phyloP scores from a whole-genome alignment of 2,329 filamentous ascomycete genomes.

The Sporothrix pallida region DNA sequence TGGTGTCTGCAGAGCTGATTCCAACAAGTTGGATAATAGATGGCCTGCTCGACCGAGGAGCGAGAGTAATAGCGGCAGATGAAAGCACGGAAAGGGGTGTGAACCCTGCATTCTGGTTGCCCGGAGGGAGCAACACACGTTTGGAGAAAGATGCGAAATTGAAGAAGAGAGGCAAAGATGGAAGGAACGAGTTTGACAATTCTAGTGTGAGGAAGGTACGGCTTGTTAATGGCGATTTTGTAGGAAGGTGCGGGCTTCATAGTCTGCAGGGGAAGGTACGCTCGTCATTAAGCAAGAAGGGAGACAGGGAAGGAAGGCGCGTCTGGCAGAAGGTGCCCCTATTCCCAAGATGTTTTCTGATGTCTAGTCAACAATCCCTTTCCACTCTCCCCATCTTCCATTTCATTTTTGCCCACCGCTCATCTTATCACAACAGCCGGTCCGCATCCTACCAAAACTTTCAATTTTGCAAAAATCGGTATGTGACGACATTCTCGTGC shows the following conservation, averaged over 20 bases:
- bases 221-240: not conserved
- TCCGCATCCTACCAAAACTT: not conserved
- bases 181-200: not conserved
- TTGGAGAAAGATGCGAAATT: not conserved
- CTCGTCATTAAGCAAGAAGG: no score
- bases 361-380: not conserved
- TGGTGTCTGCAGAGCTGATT: not conserved
- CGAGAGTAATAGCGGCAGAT: not conserved
- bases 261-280: not conserved
- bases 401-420: not conserved
- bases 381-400: not conserved
- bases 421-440: not conserved
- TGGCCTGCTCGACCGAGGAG: constrained; percentile 8
- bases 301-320: not conserved
- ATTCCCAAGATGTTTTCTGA: not conserved
- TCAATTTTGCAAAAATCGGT: not conserved
- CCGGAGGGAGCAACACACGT: not conserved
- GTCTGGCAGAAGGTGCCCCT: not conserved
- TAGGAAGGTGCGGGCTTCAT: no score
- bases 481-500: not conserved
- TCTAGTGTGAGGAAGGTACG: not conserved
- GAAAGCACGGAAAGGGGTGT: not conserved
- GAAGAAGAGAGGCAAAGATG: not conserved
- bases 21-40: constrained; percentile 9
- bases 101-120: not conserved